phyloP scores from a whole-genome alignment of 2,329 filamentous ascomycete species.

The Magnaporthales sp. region DNA sequence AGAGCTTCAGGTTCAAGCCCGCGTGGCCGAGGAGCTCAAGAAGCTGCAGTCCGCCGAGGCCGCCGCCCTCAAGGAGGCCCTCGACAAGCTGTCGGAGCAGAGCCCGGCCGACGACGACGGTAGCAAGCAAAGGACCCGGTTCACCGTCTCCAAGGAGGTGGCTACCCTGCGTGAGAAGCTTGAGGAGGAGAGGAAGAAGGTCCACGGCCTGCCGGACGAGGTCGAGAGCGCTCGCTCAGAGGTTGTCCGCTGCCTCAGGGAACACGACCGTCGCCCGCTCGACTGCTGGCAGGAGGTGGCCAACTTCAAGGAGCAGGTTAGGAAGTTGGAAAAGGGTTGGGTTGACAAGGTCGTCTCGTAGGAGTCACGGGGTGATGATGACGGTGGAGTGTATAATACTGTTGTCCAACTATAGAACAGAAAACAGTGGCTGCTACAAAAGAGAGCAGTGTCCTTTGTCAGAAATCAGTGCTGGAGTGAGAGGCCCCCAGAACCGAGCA shows the following conservation, averaged over 20 bases:
- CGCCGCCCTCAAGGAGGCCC: slow-evolving; percentile 58
- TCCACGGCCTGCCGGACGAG: slow-evolving; percentile 59
- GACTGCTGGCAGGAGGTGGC: slow-evolving; percentile 95
- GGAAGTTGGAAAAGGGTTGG: slow-evolving; percentile 76
- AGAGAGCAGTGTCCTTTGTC: neutral
- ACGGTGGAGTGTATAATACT: neutral
- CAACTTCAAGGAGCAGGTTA: slow-evolving; percentile 81
- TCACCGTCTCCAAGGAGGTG: slow-evolving; percentile 51
- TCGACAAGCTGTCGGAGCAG: slow-evolving; percentile 48
- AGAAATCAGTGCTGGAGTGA: neutral
- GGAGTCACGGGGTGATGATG: neutral
- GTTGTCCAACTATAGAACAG: neutral
- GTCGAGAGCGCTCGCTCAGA: slow-evolving; percentile 68
- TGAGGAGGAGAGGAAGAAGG: slow-evolving; percentile 54
- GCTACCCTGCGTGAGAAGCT: slow-evolving; percentile 49
- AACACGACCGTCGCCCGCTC: slow-evolving; percentile 78
- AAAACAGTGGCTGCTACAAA: neutral
- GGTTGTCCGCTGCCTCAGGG: slow-evolving; percentile 71
- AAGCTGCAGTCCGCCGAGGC: slow-evolving; percentile 65
- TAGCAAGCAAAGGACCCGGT: slow-evolving; percentile 20
- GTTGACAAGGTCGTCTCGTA: slow-evolving; percentile 67
- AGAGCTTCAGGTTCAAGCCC: slow-evolving; percentile 82
- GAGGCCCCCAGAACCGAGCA: neutral
- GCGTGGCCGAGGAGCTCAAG: slow-evolving; percentile 78
- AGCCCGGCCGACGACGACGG: slow-evolving; percentile 21